phyloP scores from a whole-genome alignment of 345 rosid species.

The Lumnitzera littorea region DNA sequence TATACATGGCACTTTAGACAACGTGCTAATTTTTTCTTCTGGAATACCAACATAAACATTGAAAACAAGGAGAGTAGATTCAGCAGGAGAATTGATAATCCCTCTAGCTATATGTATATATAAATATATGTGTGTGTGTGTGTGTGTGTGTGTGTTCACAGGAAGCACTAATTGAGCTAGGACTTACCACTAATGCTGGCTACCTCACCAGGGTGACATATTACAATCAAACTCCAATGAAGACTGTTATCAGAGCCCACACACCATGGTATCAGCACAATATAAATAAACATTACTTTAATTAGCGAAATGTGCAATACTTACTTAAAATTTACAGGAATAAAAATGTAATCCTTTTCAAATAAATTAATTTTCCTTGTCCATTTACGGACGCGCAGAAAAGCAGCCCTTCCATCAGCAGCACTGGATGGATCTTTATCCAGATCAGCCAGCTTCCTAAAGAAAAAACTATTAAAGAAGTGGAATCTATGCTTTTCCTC shows the following conservation, averaged over 20 bases:
- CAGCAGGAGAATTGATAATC: no score
- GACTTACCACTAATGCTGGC: slow-evolving; percentile 54
- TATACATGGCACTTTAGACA: slow-evolving; percentile 68
- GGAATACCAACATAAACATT: slow-evolving; percentile 16
- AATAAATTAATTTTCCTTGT: slow-evolving; percentile 91
- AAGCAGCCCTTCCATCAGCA: slow-evolving; percentile 93
- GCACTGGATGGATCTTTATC: slow-evolving; percentile 97
- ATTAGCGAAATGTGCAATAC: slow-evolving; percentile 7
- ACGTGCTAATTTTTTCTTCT: slow-evolving; percentile 49
- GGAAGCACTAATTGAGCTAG: background rate
- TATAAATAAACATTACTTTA: slow-evolving; percentile 1
- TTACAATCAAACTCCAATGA: slow-evolving; percentile 94
- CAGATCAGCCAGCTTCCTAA: slow-evolving; percentile 95
- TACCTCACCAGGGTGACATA: slow-evolving; percentile 92
- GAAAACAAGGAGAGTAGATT: no score
- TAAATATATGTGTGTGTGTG: no score
- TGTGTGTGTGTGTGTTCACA: no score
- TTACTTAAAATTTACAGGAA: slow-evolving; percentile 93
- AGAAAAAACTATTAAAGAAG: slow-evolving; percentile 98
- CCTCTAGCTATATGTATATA: no score
- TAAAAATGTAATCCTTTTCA: slow-evolving; percentile 86
- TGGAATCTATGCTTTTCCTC: slow-evolving; percentile 67
- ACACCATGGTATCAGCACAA: slow-evolving; percentile 12
- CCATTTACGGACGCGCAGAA: slow-evolving; percentile 93
- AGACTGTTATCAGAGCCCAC: slow-evolving; percentile 49